Evolutionary conservation across 2,329 filamentous ascomycete genomes (phyloP), one percentile per base, ranked within the genome.

Genomic region (Penicillium sp.): DNA sequence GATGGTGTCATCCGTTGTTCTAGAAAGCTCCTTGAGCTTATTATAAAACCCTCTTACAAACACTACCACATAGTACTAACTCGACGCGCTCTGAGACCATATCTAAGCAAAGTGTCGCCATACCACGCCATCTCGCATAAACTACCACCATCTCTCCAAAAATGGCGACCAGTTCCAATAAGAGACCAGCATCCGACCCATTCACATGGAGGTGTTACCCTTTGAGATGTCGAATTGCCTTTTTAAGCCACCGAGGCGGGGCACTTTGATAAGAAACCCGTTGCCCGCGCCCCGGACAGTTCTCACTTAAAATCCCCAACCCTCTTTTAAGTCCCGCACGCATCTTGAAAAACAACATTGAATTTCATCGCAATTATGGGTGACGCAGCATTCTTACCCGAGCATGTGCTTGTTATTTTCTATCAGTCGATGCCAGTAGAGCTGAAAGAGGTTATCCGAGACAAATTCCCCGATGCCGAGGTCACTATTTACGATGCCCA

Each of bases 321-420:
- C 21, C 17, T 42, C 23, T 13, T 27, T 33, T 27, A 4, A n/a
- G 19, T 9, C 19, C n/a, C 31, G 7, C 47, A 35, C n/a, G 4
- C 21, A 46, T n/a, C 4, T 15, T 40, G 2, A 13, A 33, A 17
- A 17, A 23, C 27, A 1, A 33, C 31, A 33, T 5, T 33, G 6
- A 6, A 46, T 37, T 33, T 41, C 13, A 2, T 12, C 6, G 19
- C 12, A 48, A 57, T 23, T 17, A 71, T 73, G 70, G 69, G 68
- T 8, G 64, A 67, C 21, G 64, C 63, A 15, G 19, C 49, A 15
- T 21, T 60, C 2, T 17, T 54, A 6, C 57, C 53, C 2, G 67
- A 71, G 53, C 65, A 60, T 27, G 31, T 71, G 33, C 64, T 73
- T 49, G 35, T 71, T 17, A 48, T 62, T n/a, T 66, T 68, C 46